Base-by-base conservation (phyloP, 352 stramenopile species). In the Globisporangium acanthophoron region DNA sequence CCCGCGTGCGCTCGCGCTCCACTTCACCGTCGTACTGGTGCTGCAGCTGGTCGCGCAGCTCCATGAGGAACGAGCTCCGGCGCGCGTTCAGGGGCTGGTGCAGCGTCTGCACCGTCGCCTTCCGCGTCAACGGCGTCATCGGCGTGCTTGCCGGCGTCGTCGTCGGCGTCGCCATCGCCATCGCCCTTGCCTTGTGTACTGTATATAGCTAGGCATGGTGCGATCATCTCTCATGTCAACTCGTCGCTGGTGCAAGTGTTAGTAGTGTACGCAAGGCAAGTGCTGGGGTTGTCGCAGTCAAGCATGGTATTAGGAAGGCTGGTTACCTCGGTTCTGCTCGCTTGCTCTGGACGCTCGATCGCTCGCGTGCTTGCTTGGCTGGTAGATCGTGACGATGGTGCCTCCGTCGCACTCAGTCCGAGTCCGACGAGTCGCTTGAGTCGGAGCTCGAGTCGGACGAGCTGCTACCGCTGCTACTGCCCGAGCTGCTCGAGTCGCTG, bases 11-110 rank as follows among this genome's bases (percentile, higher is more conserved):
- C 49, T 89, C 69, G 3, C 65, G 69, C 35, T 84, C 77, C 31
- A 64, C 48, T 20, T 87, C 76, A 3, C 62, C 62, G 24, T 79
- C 64, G 50, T 62, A 57, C 24, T 90, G 73, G 2, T 61, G 24
- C 21, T 74, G 61, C 53, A 88, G 54, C 58, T 90, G 76, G 33
- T 87, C 80, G 49, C 85, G 74, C n/a, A 88, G 61, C 29, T 88
- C 67, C 29, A 65, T 68, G 20, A 88, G 57, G 35, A 88, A 89
- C 37, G 69, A 76, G 21, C 70, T 70, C 27, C 56, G 65, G 0
- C 68, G 69, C 8, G 70, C 29, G 8, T 61, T 78, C 6, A 67
- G 52, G 40, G 79, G 73, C n/a, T 56, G 56, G 54, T 68, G 71
- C 31, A 78, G 55, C 51, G 52, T 40, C 53, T 70, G 50, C 16